Base-by-base conservation (phyloP, 2,329 filamentous ascomycete genomes). In the Dactylellina sp. region DNA sequence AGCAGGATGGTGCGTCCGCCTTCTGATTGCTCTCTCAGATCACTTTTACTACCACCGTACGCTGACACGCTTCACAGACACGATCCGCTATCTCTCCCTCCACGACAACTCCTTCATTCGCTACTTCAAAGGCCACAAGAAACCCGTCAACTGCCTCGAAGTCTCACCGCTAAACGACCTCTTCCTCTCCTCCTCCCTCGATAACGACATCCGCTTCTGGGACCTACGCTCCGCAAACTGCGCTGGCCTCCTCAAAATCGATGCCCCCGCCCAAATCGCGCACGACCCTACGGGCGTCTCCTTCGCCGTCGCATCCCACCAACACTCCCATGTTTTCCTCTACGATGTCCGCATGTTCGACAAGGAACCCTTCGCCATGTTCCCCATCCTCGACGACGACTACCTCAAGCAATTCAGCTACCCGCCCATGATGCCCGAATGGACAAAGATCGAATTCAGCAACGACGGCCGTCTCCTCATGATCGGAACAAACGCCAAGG, bases 91-190 rank as follows among this genome's bases (percentile, higher is more conserved):
- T 82, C 90, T 93, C 75, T 96, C 88, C 65, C 97, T 90, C 11
- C 95, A 99, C 82, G 95, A 98, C 81, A 97, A 98, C 83, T 91
- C 90, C 71, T 99, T 96, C 81, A 91, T 98, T 75, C 91, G 95
- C 75, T 99, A 99, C 82, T 99, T 98, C 80, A 89, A 91, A 75
- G 95, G 94, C 55, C 95, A 99, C 81, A 90, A 91, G 44, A 89
- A 87, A 71, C 85, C 89, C 63, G 95, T 99, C 37, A 98, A 94
- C 16, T 90, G 86, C 74, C 86, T 99, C 25, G 85, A 90, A 0
- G 86, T 98, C 75, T 94, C 93, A 76, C 95, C 95, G 0, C 91
- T 92, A 52, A 88, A 87, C 78, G 95, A 99, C 81, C 90, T 90
- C 77, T 98, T 99, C 83, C 88, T 99, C 68, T 97, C 93, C 14